Percentiles rank a stretch among this genome's conserved stretches.
phyloP scores from a whole-genome alignment of 495 filamentous ascomycete species.

The Saxispiralis lemnorum region DNA sequence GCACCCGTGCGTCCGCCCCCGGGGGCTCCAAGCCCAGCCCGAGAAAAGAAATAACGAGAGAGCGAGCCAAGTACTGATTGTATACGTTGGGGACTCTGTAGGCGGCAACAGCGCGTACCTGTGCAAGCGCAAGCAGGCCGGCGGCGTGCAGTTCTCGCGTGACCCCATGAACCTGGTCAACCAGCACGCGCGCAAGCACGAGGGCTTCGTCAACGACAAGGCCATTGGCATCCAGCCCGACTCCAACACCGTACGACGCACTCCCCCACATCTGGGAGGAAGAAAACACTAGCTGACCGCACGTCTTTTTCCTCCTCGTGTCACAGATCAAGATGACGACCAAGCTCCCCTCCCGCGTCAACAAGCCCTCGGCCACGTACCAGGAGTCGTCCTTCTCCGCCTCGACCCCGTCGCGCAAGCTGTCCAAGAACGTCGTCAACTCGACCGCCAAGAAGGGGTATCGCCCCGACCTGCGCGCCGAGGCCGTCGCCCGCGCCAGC shows the following conservation, averaged over 20 bases:
- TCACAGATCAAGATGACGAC: conserved; percentile 36
- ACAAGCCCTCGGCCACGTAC: conserved; percentile 39
- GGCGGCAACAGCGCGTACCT: conserved; percentile 69
- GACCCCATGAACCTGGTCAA: conserved; percentile 85
- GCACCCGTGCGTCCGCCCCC: conserved; percentile 49
- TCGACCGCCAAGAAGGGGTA: conserved; percentile 55
- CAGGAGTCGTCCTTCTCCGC: conserved; percentile 48
- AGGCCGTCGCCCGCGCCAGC: conserved; percentile 74
- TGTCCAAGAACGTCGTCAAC: conserved; percentile 70
- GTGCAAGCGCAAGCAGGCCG: conserved; percentile 64
- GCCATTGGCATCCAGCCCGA: conserved; percentile 33
- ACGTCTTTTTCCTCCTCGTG: background rate
- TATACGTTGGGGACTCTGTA: conserved; percentile 19
- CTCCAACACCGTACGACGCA: conserved; percentile 4
- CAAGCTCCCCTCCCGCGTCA: conserved; percentile 58
- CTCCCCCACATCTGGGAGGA: background rate
- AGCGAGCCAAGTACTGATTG: background rate
- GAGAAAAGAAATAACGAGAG: background rate
- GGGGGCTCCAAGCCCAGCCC: too few species aligned
- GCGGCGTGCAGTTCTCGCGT: conserved; percentile 72
- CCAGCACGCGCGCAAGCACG: conserved; percentile 81
- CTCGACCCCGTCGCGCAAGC: conserved; percentile 43
- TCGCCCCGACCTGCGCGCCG: conserved; percentile 68
- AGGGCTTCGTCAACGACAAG: conserved; percentile 84
- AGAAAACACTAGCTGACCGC: background rate